These are phyloP conservation scores for Odonthalia washingtoniensis DNA, from an alignment of 31 red algal genomes.

Conservation along the genomic window DNA sequence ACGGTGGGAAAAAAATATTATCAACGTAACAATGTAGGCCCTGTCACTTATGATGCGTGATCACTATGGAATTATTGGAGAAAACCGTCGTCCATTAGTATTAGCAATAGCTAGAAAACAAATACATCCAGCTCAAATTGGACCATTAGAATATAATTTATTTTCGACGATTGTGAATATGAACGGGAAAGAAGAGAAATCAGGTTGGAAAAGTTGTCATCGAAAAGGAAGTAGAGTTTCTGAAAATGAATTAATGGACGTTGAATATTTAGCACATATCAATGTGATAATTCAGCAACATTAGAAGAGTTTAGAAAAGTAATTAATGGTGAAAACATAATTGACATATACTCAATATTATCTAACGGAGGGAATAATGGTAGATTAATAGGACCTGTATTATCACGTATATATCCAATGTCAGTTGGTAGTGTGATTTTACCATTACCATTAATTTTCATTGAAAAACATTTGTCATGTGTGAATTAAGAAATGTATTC, in stretches of 20 bases:
- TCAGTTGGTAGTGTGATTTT: conserved; percentile 52
- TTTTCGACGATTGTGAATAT: conserved; percentile 34
- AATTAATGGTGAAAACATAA: conserved; percentile 12
- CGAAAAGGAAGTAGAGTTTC: conserved; percentile 38
- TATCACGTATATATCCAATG: no score
- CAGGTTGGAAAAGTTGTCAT: conserved; percentile 54
- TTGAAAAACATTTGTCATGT: conserved; percentile 62
- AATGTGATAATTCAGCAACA: neutral
- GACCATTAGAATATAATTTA: conserved; percentile 62
- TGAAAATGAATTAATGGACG: conserved; percentile 41
- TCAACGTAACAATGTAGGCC: neutral
- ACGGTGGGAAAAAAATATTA: neutral
- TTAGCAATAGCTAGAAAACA: conserved; percentile 35
- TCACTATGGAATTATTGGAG: conserved; percentile 44
- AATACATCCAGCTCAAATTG: conserved; percentile 8
- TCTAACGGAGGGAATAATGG: neutral
- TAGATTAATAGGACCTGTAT: conserved; percentile 47
- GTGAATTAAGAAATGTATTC: conserved; percentile 36
- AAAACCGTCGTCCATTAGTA: conserved; percentile 35
- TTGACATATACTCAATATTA: conserved; percentile 8
- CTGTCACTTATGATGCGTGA: conserved; percentile 44
- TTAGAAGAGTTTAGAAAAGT: conserved; percentile 44
- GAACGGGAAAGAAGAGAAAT: neutral
- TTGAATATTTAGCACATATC: conserved; percentile 47
- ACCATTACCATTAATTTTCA: conserved; percentile 24